Evolutionary conservation across 1,284 basidiomycete species (phyloP).

Genomic region (Leccinum subrobustum): DNA sequence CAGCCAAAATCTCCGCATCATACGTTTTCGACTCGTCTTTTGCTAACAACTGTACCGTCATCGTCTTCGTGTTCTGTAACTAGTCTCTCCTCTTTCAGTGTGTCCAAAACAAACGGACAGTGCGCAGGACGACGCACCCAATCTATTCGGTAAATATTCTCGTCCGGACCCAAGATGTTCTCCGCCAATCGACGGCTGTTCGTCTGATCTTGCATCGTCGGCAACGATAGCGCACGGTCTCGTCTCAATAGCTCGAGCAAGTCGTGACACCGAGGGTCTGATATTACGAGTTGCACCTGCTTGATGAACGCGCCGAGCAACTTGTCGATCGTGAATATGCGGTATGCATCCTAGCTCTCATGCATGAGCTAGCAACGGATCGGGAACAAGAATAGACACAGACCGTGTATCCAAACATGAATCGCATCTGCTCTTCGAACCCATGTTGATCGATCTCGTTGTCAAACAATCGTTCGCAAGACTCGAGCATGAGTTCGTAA

Average conservation of each 20-base stretch:
- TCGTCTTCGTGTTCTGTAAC: conserved; percentile 67
- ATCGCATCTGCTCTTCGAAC: conserved; percentile 90
- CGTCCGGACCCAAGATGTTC: conserved; percentile 81
- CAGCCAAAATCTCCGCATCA: conserved; percentile 79
- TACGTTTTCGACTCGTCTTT: conserved; percentile 89
- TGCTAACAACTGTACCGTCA: conserved; percentile 85
- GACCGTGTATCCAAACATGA: conserved; percentile 86
- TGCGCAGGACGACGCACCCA: conserved; percentile 59
- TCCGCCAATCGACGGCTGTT: conserved; percentile 84
- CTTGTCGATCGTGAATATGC: conserved; percentile 93
- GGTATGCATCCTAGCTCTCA: conserved; percentile 62
- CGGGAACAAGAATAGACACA: background rate
- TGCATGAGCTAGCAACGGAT: background rate
- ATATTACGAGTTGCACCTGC: conserved; percentile 79
- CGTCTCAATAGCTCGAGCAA: conserved; percentile 78
- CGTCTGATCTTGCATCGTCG: conserved; percentile 82
- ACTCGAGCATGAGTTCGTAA: conserved; percentile 83
- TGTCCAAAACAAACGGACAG: background rate
- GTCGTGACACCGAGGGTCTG: conserved; percentile 84
- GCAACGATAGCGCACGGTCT: conserved; percentile 63
- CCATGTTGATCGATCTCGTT: conserved; percentile 84
- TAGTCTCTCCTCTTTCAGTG: conserved; percentile 33
- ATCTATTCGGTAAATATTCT: conserved; percentile 90
- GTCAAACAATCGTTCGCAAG: conserved; percentile 90
- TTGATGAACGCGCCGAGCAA: conserved; percentile 86